Conservation (phyloP, 495 filamentous ascomycete genomes). For the Penicillium goetzii region DNA sequence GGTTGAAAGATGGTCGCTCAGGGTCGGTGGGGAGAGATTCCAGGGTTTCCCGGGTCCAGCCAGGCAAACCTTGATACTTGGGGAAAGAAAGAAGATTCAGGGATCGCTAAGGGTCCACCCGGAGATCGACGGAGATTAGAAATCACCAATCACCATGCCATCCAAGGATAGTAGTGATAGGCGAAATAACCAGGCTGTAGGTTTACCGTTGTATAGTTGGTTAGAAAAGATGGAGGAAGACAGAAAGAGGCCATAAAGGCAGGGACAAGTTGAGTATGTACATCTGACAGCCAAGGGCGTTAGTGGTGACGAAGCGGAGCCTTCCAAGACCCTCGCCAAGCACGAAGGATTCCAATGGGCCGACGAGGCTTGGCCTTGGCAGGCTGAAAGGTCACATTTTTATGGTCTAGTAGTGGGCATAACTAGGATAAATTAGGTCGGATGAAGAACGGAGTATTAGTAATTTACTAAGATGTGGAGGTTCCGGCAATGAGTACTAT, state of each 20-base stretch:
- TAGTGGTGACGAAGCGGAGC: not conserved
- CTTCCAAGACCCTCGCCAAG: not conserved
- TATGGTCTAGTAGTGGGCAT: not conserved
- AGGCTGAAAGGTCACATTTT: conserved; percentile 4
- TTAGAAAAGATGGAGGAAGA: not conserved
- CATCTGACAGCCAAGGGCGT: conserved; percentile 3
- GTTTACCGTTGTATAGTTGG: not conserved
- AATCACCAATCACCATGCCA: not conserved
- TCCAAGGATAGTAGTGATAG: not conserved
- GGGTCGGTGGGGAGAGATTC: conserved; percentile 16
- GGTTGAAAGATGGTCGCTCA: not conserved
- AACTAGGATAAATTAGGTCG: not conserved
- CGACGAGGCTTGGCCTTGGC: conserved; percentile 3
- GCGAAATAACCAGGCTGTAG: too few species aligned
- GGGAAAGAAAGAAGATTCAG: conserved; percentile 7
- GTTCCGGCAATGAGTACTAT: too few species aligned
- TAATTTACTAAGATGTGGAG: not conserved
- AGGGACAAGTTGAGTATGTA: too few species aligned
- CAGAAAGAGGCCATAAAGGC: not conserved
- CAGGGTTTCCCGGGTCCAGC: conserved; percentile 9
- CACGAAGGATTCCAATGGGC: conserved; percentile 1
- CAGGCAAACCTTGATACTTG: not conserved
- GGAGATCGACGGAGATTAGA: conserved; percentile 13
- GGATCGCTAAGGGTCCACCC: conserved; percentile 14
- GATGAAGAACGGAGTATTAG: not conserved